phyloP scores from a whole-genome alignment of 805 yeast species.

The Tetrapisispora namnaoensis region DNA sequence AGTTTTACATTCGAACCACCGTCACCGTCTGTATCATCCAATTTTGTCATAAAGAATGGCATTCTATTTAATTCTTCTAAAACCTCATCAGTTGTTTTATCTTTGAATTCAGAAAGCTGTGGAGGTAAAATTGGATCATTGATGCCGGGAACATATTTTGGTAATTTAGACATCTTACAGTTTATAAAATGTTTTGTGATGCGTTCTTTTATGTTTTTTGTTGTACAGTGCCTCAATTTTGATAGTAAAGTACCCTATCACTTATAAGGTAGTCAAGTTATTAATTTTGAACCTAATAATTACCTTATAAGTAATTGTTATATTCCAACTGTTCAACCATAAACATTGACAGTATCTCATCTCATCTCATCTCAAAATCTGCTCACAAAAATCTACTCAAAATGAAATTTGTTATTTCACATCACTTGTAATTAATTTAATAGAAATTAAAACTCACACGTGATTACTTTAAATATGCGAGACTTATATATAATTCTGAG shows the following conservation, averaged over 20 bases:
- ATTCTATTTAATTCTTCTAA: constrained; percentile 67
- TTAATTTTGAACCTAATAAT: too few species aligned
- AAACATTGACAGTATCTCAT: background rate
- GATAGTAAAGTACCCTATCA: too few species aligned
- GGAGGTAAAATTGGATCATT: constrained; percentile 74
- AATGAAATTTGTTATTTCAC: background rate
- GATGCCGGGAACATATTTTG: constrained; percentile 38
- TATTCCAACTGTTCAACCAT: too few species aligned
- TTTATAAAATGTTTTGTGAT: background rate
- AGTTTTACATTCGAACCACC: constrained; percentile 66
- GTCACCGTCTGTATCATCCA: constrained; percentile 67
- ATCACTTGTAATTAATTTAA: background rate
- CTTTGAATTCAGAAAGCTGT: constrained; percentile 53
- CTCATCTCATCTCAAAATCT: background rate
- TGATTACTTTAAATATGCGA: too few species aligned
- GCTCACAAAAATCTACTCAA: background rate
- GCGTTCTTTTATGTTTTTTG: too few species aligned
- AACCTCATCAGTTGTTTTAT: constrained; percentile 66
- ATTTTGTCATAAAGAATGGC: constrained; percentile 89
- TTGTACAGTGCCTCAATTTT: too few species aligned
- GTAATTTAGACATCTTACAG: constrained; percentile 18
- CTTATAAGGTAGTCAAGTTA: too few species aligned
- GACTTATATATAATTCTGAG: too few species aligned
- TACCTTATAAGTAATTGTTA: too few species aligned
- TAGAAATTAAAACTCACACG: too few species aligned